Evolutionary conservation across 805 yeast genomes (phyloP).

Genomic region (Wickerhamiella sergipiensis): DNA sequence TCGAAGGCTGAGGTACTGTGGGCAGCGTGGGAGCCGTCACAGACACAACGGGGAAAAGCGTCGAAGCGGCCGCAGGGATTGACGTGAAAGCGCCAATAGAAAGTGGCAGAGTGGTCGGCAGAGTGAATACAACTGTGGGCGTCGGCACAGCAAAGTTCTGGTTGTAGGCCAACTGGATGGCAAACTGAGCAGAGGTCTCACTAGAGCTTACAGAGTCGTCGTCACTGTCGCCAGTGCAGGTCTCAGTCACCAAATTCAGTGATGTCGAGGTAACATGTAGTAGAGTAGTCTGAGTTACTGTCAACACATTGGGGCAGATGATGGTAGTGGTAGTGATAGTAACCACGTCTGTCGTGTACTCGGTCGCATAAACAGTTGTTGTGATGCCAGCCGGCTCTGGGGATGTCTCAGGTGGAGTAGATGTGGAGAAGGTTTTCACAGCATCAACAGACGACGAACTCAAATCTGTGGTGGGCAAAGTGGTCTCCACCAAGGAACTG

Average conservation of each 20-base stretch:
- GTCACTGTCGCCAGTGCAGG: neutral
- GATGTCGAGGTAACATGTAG: neutral
- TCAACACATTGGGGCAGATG: neutral
- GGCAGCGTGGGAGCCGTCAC: neutral
- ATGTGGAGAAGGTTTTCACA: too few species aligned
- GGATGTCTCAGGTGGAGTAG: too few species aligned
- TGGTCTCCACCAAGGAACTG: too few species aligned
- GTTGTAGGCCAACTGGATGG: neutral
- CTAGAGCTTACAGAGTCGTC: neutral
- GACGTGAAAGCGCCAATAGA: neutral
- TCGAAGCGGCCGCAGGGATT: neutral
- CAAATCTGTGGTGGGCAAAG: too few species aligned
- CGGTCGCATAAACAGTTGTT: neutral
- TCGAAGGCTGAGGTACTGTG: neutral
- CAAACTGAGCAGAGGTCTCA: neutral
- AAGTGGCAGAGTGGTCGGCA: neutral
- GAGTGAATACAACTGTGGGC: neutral
- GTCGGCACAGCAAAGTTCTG: neutral
- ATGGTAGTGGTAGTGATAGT: neutral
- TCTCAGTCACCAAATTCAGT: neutral
- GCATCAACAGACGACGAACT: too few species aligned
- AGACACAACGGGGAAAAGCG: neutral
- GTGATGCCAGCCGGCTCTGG: neutral
- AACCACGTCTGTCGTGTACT: neutral
- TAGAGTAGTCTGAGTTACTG: neutral